Base-by-base conservation (phyloP, 140 eudicot species). In the Bidens hawaiensis region DNA sequence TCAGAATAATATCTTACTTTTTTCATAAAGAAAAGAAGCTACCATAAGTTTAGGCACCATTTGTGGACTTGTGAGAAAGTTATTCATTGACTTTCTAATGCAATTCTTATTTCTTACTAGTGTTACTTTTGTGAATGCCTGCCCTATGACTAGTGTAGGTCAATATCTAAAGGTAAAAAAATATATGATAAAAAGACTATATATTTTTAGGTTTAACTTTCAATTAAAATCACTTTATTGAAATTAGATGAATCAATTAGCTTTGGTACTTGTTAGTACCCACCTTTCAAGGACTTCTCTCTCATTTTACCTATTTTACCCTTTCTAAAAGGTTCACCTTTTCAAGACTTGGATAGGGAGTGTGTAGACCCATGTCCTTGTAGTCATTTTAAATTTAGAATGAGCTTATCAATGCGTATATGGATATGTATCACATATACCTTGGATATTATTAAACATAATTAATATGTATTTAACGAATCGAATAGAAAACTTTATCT, bases 301-400 rank as follows among this genome's bases (percentile, higher is more conserved):
- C 42, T 62, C 58, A 40, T 66, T 67, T 74, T 38, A 74, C 74
- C 33, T 19, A 41, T 59, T 50, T n/a, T 67, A 68, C 79, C 74
- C 79, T 59, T 58, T 60, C 68, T 65, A 65, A 65, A 73, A 73
- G 74, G 45, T 74, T 67, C 65, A 60, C 64, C 70, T 74, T 74
- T 74, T 74, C 79, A 74, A 74, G 69, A 59, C 58, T 67, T 67
- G 78, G 78, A 74, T 74, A 74, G 72, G 78, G 45, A 64, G 50
- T 28, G 36, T 72, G 7, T 41, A 41, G 65, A 63, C 60, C 47
- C 64, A 63, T 62, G 71, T 70, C 69, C 69, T 70, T 70, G 36
- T 40, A 36, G 75, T 60, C 62, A 49, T 54, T 70, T 70, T 47
- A 47, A 59, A 60, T 47, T 10, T 60, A 6, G 10, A 48, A 60